Conservation (phyloP, 352 stramenopile genomes). For the Stramenopiles sp. region DNA sequence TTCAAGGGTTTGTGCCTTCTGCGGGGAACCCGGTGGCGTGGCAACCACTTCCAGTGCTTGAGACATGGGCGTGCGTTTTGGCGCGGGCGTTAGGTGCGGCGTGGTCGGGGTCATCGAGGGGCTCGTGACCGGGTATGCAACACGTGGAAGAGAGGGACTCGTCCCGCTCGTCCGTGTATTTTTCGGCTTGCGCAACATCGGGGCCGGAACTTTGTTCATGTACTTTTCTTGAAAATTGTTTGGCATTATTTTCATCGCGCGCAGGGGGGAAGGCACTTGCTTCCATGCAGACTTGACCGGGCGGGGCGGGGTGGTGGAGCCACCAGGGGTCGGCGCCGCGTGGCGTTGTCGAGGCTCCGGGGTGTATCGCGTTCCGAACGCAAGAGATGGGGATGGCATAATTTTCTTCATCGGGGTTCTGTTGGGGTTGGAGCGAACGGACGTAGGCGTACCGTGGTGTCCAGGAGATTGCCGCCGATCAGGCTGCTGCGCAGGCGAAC, state of each 20-base stretch:
- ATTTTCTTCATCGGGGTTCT: too few species aligned
- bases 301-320: neutral
- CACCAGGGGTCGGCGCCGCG: neutral
- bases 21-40: neutral
- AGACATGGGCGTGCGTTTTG: neutral
- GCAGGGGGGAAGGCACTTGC: neutral
- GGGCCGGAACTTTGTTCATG: neutral
- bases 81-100: neutral
- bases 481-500: too few species aligned
- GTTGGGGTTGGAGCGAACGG: too few species aligned
- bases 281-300: neutral
- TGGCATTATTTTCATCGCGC: too few species aligned
- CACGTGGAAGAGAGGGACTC: too few species aligned
- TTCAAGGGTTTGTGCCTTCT: too few species aligned
- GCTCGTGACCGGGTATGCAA: neutral
- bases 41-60: neutral
- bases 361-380: neutral
- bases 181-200: neutral
- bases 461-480: too few species aligned
- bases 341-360: neutral
- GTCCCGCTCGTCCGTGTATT: neutral
- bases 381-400: too few species aligned
- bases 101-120: neutral
- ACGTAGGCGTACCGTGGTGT: too few species aligned
- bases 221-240: neutral